Evolutionary conservation across 73 alveolate genomes (phyloP).

Genomic region (Paraurostyla sp.): DNA sequence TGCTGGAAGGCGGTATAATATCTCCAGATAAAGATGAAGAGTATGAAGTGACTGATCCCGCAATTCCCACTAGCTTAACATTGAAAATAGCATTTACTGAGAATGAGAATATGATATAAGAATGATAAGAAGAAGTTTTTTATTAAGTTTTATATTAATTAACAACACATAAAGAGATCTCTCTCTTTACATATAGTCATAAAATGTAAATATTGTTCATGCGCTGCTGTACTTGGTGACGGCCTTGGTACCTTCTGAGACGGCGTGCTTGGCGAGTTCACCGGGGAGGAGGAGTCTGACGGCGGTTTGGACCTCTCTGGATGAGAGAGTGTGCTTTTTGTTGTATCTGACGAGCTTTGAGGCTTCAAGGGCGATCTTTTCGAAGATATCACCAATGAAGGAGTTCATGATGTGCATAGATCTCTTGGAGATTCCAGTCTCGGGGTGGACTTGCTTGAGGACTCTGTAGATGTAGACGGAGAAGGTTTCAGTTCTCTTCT

Average conservation of each 20-base stretch:
- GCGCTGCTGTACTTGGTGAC: slow-evolving; percentile 84
- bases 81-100: neutral
- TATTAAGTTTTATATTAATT: slow-evolving; percentile 13
- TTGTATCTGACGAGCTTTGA: slow-evolving; percentile 93
- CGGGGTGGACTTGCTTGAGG: slow-evolving; percentile 91
- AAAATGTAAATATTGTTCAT: slow-evolving; percentile 36
- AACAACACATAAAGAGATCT: slow-evolving; percentile 38
- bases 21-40: slow-evolving; percentile 27
- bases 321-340: slow-evolving; percentile 92
- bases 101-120: neutral
- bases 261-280: slow-evolving; percentile 95
- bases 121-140: neutral
- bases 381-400: slow-evolving; percentile 92
- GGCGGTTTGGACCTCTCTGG: slow-evolving; percentile 94
- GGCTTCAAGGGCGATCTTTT: slow-evolving; percentile 92
- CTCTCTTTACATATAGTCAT: neutral
- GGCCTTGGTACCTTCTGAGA: slow-evolving; percentile 94
- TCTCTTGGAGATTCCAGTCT: slow-evolving; percentile 91
- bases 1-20: slow-evolving; percentile 55
- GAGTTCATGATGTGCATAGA: slow-evolving; percentile 95
- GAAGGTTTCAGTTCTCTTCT: slow-evolving; percentile 89
- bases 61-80: neutral
- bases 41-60: slow-evolving; percentile 57
- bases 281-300: slow-evolving; percentile 92
- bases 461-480: slow-evolving; percentile 93